Conservation (phyloP, 139 green algal genomes). For the Chlorella sp. region DNA sequence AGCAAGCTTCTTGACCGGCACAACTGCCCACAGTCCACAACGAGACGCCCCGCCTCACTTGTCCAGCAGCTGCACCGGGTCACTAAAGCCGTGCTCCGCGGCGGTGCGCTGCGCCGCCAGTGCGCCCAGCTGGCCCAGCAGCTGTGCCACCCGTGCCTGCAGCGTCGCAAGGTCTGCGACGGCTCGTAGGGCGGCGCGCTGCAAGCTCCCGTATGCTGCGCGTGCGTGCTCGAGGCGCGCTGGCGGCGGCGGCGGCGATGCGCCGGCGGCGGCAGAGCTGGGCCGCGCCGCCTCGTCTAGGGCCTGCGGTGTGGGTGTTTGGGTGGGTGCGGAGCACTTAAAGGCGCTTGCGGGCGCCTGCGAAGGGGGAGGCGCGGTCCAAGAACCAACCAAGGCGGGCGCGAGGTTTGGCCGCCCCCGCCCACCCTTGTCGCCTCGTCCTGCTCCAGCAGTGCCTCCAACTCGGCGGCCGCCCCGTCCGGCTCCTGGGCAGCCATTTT, state of each 20-base stretch:
- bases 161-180: neutral
- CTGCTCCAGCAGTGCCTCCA: neutral
- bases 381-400: neutral
- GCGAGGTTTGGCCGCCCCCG: too few relatives aligned
- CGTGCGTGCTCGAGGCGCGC: neutral
- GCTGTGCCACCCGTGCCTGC: conserved; percentile 12
- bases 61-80: conserved; percentile 23
- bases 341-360: too few relatives aligned
- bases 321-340: neutral
- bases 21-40: too few relatives aligned
- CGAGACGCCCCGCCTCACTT: neutral
- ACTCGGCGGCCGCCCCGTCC: neutral
- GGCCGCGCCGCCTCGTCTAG: neutral
- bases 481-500: neutral
- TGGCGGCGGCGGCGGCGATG: neutral
- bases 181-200: neutral
- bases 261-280: neutral
- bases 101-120: neutral
- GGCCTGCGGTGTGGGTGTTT: neutral
- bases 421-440: neutral
- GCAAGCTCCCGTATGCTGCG: neutral
- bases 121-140: neutral
- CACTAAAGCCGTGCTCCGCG: neutral
- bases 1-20: too few relatives aligned
- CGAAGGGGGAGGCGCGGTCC: neutral